Conservation (phyloP, 2,329 filamentous ascomycete genomes). For the Diaporthe helianthi region DNA sequence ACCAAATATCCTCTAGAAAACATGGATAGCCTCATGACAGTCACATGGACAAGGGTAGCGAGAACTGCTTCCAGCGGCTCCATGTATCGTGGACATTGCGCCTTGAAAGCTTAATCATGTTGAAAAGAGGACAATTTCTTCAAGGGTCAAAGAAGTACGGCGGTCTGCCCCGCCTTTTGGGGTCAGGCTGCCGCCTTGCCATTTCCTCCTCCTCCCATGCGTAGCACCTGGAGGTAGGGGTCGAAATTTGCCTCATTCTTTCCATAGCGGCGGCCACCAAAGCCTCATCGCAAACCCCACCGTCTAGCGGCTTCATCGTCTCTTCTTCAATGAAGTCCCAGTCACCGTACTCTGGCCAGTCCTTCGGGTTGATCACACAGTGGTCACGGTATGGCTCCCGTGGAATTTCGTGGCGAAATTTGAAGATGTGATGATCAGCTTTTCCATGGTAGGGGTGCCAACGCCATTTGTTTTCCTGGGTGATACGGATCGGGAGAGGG, state of each 20-base stretch:
- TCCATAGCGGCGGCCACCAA: background rate
- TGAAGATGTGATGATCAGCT: constrained; percentile 2
- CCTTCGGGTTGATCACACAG: background rate
- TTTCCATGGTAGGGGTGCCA: constrained; percentile 2
- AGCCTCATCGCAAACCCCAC: background rate
- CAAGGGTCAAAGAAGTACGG: constrained; percentile 25
- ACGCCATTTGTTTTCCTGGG: constrained; percentile 16
- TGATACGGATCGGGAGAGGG: constrained; percentile 15
- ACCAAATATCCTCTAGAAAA: constrained; percentile 4
- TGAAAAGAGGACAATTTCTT: background rate
- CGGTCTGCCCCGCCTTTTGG: constrained; percentile 6
- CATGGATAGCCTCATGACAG: constrained; percentile 3
- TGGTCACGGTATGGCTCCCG: background rate
- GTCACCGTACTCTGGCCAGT: constrained; percentile 12
- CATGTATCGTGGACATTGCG: constrained; percentile 6
- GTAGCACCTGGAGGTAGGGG: constrained; percentile 12
- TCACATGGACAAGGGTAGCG: constrained; percentile 7
- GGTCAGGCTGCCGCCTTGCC: constrained; percentile 21
- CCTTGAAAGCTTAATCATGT: background rate
- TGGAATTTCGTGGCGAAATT: constrained; percentile 11
- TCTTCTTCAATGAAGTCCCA: background rate
- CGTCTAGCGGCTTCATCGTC: background rate
- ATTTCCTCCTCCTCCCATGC: constrained; percentile 1
- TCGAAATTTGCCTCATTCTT: background rate
- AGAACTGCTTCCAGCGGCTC: constrained; percentile 12